phyloP scores from a whole-genome alignment of 495 filamentous ascomycete genomes.

The Barbatosphaeria neglecta region DNA sequence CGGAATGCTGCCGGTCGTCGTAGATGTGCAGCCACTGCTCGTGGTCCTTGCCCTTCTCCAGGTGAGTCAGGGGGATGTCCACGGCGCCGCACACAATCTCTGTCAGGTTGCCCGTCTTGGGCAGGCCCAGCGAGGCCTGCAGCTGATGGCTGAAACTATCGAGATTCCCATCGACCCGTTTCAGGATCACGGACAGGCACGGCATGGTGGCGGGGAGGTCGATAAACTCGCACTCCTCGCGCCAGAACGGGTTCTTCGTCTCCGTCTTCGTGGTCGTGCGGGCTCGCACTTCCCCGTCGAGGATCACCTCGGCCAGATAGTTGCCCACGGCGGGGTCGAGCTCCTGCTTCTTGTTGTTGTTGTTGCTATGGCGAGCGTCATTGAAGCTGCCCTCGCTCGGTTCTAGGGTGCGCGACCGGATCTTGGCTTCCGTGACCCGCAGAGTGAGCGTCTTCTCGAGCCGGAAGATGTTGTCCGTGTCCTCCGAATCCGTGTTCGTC shows the following conservation, averaged over 20 bases:
- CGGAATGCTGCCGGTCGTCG: conserved; percentile 54
- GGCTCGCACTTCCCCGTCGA: conserved; percentile 81
- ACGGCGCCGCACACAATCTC: conserved; percentile 56
- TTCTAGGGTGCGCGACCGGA: conserved; percentile 19
- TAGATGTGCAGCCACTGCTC: conserved; percentile 87
- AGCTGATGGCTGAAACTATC: conserved; percentile 32
- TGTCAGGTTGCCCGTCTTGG: conserved; percentile 20
- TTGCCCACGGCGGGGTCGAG: conserved; percentile 34
- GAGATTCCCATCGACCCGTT: conserved; percentile 43
- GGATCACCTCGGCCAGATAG: conserved; percentile 83
- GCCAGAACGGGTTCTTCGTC: conserved; percentile 83
- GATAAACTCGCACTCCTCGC: conserved; percentile 78
- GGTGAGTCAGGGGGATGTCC: conserved; percentile 73
- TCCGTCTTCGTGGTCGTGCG: conserved; percentile 74
- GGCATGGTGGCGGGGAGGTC: conserved; percentile 76
- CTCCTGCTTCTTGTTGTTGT: conserved; percentile 21
- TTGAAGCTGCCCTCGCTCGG: conserved; percentile 17
- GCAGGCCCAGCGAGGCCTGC: conserved; percentile 29
- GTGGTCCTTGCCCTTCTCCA: conserved; percentile 63
- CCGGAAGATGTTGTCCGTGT: conserved; percentile 39
- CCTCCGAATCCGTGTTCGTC: conserved; percentile 22
- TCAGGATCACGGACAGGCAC: conserved; percentile 71
- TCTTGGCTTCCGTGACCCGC: conserved; percentile 47
- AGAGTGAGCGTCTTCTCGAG: conserved; percentile 47
- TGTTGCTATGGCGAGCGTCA: conserved; percentile 18